Conservation (phyloP, 1,284 basidiomycete genomes). For the Ceratobasidium sp. region DNA sequence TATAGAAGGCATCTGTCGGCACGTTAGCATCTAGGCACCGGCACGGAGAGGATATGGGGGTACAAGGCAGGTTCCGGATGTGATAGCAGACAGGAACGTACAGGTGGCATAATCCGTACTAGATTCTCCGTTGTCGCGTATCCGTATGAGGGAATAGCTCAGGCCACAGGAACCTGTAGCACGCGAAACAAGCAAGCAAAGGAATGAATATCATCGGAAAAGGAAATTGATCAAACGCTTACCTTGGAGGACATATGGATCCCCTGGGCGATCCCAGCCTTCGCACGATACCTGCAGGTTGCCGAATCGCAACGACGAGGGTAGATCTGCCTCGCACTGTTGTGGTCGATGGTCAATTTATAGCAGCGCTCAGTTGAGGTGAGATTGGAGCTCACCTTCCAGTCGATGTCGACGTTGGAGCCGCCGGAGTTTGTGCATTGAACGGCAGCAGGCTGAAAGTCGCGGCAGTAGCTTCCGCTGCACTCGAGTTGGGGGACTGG, state of each 20-base stretch:
- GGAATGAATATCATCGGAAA: background rate
- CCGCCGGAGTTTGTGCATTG: conserved; percentile 58
- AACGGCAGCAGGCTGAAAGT: conserved; percentile 55
- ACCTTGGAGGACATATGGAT: conserved; percentile 57
- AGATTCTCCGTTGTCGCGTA: conserved; percentile 40
- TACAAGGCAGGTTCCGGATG: conserved; percentile 41
- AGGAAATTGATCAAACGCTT: conserved; percentile 28
- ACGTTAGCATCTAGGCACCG: background rate
- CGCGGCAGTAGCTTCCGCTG: conserved; percentile 51
- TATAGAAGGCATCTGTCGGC: conserved; percentile 7
- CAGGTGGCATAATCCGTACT: conserved; percentile 34
- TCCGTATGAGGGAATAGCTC: conserved; percentile 50
- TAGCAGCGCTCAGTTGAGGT: background rate
- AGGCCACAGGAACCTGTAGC: conserved; percentile 53
- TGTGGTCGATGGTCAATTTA: background rate
- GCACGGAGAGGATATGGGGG: conserved; percentile 39
- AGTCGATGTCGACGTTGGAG: conserved; percentile 52
- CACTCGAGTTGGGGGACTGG: conserved; percentile 58
- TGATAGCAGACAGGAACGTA: conserved; percentile 43
- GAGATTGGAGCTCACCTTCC: conserved; percentile 45
- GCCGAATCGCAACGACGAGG: conserved; percentile 53
- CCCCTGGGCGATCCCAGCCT: conserved; percentile 55
- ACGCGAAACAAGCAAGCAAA: conserved; percentile 1
- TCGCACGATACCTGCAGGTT: conserved; percentile 58
- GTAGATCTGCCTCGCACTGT: conserved; percentile 58